These are phyloP conservation scores for Termitomyces heimii DNA, from an alignment of 768 basidiomycete species.

Conservation along the genomic window DNA sequence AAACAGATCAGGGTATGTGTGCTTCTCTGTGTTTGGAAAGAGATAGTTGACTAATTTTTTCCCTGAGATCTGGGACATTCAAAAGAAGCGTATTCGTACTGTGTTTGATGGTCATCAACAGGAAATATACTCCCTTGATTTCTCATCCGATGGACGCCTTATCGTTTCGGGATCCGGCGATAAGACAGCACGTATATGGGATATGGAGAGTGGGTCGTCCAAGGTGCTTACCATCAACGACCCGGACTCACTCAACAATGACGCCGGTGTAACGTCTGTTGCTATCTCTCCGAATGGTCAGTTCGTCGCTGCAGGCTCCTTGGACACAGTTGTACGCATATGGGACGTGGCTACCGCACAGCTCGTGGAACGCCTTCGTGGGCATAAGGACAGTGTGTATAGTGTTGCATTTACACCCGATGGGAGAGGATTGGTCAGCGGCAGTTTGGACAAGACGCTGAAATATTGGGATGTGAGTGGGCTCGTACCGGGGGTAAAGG, in stretches of 20 bases:
- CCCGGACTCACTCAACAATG: conserved; percentile 40
- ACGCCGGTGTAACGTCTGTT: conserved; percentile 72
- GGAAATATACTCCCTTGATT: conserved; percentile 93
- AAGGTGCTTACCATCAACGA: conserved; percentile 46
- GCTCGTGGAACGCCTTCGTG: conserved; percentile 69
- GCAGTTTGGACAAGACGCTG: conserved; percentile 84
- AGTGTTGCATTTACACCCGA: conserved; percentile 91
- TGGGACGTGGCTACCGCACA: conserved; percentile 68
- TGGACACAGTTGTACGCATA: conserved; percentile 75
- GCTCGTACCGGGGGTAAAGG: conserved; percentile 61
- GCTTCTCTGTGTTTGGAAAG: neutral
- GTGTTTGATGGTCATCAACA: conserved; percentile 87
- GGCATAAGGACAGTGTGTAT: conserved; percentile 84
- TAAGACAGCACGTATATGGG: conserved; percentile 43
- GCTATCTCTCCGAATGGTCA: conserved; percentile 72
- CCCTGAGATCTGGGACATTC: conserved; percentile 86
- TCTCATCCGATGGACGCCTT: conserved; percentile 78
- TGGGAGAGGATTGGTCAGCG: conserved; percentile 85
- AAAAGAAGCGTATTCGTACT: conserved; percentile 68
- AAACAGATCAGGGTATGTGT: conserved; percentile 73
- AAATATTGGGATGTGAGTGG: conserved; percentile 85
- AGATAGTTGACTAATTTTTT: conserved; percentile 2
- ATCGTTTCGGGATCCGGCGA: conserved; percentile 89
- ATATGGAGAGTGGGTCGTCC: conserved; percentile 31
- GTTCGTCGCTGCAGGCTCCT: conserved; percentile 59